Percentiles rank a stretch among this genome's conserved stretches.
Conservation (phyloP, 1,139 yeast genomes). For the Saccharomycopsis phalli region DNA sequence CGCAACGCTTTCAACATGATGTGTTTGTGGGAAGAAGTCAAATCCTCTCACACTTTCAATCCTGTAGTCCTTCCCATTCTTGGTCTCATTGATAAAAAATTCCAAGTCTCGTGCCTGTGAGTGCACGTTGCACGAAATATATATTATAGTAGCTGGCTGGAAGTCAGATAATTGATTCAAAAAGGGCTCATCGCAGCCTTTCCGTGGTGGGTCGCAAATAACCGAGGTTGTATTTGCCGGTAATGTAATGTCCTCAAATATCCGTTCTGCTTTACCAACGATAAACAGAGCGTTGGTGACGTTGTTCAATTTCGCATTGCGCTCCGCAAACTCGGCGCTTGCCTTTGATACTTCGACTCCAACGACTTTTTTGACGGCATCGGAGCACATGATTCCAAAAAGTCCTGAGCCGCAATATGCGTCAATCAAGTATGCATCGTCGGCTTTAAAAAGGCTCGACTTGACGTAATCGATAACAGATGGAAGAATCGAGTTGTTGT, state of each 20-base stretch:
- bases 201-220: slow-evolving; percentile 93
- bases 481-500: slow-evolving; percentile 86
- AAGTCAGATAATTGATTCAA: slow-evolving; percentile 76
- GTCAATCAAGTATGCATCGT: slow-evolving; percentile 63
- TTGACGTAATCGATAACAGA: slow-evolving; percentile 72
- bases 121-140: slow-evolving; percentile 94
- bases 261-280: slow-evolving; percentile 86
- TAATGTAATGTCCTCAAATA: slow-evolving; percentile 68
- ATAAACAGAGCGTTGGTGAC: slow-evolving; percentile 73
- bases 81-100: slow-evolving; percentile 63
- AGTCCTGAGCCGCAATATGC: slow-evolving; percentile 97
- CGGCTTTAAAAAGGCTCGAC: slow-evolving; percentile 39
- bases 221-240: slow-evolving; percentile 76
- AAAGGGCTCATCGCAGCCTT: slow-evolving; percentile 88
- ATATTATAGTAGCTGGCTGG: slow-evolving; percentile 78
- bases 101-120: slow-evolving; percentile 94
- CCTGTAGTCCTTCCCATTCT: slow-evolving; percentile 50
- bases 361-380: slow-evolving; percentile 68
- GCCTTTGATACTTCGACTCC: slow-evolving; percentile 96
- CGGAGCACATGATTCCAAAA: slow-evolving; percentile 79
- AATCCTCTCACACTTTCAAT: slow-evolving; percentile 86
- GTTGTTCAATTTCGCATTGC: slow-evolving; percentile 68
- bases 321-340: slow-evolving; percentile 77
- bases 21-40: slow-evolving; percentile 97
- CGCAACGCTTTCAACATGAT: slow-evolving; percentile 94